Percentiles rank a stretch among this genome's conserved stretches.
Evolutionary conservation across 1,139 yeast species (phyloP).

Genomic region (Hyphopichia pseudoburtonii): DNA sequence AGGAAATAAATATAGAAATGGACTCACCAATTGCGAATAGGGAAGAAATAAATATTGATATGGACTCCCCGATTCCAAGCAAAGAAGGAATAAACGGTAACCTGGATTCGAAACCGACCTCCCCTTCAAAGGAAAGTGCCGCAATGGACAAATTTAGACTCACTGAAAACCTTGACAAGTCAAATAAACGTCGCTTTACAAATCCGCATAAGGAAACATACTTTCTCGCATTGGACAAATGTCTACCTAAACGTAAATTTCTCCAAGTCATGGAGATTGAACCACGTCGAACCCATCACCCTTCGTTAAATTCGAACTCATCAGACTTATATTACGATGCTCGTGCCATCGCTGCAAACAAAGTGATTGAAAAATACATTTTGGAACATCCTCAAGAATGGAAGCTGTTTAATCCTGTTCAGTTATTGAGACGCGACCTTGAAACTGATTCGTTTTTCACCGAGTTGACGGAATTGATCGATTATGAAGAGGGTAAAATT

Average conservation of each 20-base stretch:
- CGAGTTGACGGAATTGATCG: conserved; percentile 23
- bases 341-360: conserved; percentile 50
- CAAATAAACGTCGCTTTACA: no score
- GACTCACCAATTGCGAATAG: conserved; percentile 13
- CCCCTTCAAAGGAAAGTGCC: no score
- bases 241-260: conserved; percentile 60
- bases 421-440: conserved; percentile 11
- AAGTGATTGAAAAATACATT: conserved; percentile 36
- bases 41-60: conserved; percentile 16
- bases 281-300: conserved; percentile 20
- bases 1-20: conserved; percentile 17
- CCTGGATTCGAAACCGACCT: no score
- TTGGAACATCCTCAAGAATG: conserved; percentile 11
- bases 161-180: no score
- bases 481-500: conserved; percentile 18
- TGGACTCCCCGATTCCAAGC: conserved; percentile 7
- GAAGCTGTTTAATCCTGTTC: conserved; percentile 7
- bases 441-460: conserved; percentile 10
- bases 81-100: background rate
- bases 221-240: conserved; percentile 85
- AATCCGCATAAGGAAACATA: conserved; percentile 32
- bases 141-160: no score
- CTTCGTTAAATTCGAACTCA: conserved; percentile 16
- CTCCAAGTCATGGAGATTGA: conserved; percentile 43
- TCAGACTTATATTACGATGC: conserved; percentile 38